Evolutionary conservation across 2,329 filamentous ascomycete species (phyloP).

Genomic region (Hypocrella siamensis): DNA sequence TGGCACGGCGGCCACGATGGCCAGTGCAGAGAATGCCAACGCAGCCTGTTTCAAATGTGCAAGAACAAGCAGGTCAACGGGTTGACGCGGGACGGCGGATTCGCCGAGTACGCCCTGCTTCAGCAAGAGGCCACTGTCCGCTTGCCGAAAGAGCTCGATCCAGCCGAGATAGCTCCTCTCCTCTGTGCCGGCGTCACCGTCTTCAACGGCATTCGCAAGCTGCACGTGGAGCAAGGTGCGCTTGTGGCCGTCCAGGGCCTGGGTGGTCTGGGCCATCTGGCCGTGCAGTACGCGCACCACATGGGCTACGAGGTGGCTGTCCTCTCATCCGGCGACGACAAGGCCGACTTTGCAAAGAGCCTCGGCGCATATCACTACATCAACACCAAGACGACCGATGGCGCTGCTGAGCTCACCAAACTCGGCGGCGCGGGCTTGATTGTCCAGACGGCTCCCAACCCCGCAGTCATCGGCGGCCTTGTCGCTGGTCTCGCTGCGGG

Average conservation of each 20-base stretch:
- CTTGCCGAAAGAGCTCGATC: conserved; percentile 35
- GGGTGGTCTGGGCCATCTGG: conserved; percentile 62
- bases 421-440: conserved; percentile 48
- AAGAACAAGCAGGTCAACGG: conserved; percentile 48
- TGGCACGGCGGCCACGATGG: conserved; percentile 39
- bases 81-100: conserved; percentile 50
- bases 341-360: conserved; percentile 47
- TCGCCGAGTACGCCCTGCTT: conserved; percentile 45
- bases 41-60: conserved; percentile 54
- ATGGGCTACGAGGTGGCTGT: conserved; percentile 65
- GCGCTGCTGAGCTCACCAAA: conserved; percentile 26
- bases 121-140: conserved; percentile 43
- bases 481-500: conserved; percentile 33
- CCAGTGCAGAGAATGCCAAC: conserved; percentile 45
- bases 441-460: conserved; percentile 46
- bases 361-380: conserved; percentile 29
- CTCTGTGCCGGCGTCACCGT: conserved; percentile 52
- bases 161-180: conserved; percentile 39
- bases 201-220: conserved; percentile 42
- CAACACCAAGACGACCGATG: conserved; percentile 35
- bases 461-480: conserved; percentile 35
- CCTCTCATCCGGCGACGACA: conserved; percentile 48
- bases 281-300: conserved; percentile 57
- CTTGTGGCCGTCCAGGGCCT: conserved; percentile 49
- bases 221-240: conserved; percentile 33